A percentile compares a stretch with the other conserved stretches of the same genome.
These are phyloP conservation scores for Hyphodiscus hymeniophilus DNA, from an alignment of 495 filamentous ascomycete species.

Conservation along the genomic window DNA sequence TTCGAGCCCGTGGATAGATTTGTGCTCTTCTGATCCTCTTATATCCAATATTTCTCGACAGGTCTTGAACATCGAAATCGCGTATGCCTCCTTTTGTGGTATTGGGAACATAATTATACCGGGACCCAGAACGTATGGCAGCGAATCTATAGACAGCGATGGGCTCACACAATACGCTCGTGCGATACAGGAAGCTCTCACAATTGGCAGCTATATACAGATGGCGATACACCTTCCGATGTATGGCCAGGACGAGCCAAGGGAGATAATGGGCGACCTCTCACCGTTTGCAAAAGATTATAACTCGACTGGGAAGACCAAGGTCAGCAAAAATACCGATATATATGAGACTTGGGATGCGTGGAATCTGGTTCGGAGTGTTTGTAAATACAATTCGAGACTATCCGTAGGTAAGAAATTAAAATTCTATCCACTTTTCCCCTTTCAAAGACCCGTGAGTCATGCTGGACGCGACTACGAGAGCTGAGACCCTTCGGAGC, in stretches of 20 bases:
- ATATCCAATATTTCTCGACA: constrained; percentile 79
- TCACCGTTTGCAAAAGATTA: constrained; percentile 41
- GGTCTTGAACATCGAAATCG: constrained; percentile 81
- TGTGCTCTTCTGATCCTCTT: constrained; percentile 73
- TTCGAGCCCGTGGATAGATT: constrained; percentile 81
- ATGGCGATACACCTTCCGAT: constrained; percentile 77
- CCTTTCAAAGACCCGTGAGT: constrained; percentile 15
- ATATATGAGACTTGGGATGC: constrained; percentile 80
- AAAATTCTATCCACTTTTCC: constrained; percentile 12
- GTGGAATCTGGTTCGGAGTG: constrained; percentile 79
- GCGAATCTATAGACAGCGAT: constrained; percentile 27
- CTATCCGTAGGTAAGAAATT: constrained; percentile 75
- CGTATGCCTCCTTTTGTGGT: constrained; percentile 92
- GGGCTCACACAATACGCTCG: constrained; percentile 65
- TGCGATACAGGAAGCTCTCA: constrained; percentile 72
- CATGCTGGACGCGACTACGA: not conserved
- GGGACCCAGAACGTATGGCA: constrained; percentile 53
- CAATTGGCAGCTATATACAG: constrained; percentile 64
- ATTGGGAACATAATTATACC: constrained; percentile 73
- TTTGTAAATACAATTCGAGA: constrained; percentile 77
- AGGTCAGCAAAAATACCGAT: constrained; percentile 38
- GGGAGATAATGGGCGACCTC: constrained; percentile 48
- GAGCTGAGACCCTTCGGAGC: constrained; percentile 21
- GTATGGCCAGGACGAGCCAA: constrained; percentile 47
- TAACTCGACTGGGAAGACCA: constrained; percentile 24